Conservation (phyloP, 768 basidiomycete species). For the Russula virescens region DNA sequence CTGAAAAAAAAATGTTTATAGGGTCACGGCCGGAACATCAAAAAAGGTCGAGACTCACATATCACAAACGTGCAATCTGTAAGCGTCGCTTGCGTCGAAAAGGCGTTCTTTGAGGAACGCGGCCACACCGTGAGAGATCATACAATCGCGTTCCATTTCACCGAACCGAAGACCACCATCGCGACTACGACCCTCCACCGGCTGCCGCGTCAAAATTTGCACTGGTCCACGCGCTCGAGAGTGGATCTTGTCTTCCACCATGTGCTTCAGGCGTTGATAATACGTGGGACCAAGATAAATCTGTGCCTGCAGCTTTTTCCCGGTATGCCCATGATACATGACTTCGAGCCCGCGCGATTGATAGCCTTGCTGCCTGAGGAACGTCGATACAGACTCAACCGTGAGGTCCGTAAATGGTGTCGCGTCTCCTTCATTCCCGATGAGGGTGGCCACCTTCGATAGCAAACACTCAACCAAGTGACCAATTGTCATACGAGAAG, state of each 20-base stretch:
- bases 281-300: constrained; percentile 98
- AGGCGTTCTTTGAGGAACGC: constrained; percentile 96
- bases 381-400: constrained; percentile 94
- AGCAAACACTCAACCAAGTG: constrained; percentile 98
- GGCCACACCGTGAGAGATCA: constrained; percentile 99
- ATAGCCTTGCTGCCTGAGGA: constrained; percentile 85
- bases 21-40: neutral
- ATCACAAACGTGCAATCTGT: constrained; percentile 93
- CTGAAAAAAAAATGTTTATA: constrained; percentile 35
- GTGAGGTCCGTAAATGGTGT: constrained; percentile 98
- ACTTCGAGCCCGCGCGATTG: constrained; percentile 96
- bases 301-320: constrained; percentile 96
- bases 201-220: constrained; percentile 95
- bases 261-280: constrained; percentile 98
- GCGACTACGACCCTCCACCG: constrained; percentile 96
- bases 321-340: constrained; percentile 99
- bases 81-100: constrained; percentile 89
- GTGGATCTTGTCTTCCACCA: constrained; percentile 99
- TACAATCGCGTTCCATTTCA: constrained; percentile 99
- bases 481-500: constrained; percentile 99
- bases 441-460: constrained; percentile 92
- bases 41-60: constrained; percentile 53
- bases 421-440: constrained; percentile 96
- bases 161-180: constrained; percentile 99
- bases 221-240: constrained; percentile 96